Base-by-base conservation (phyloP, 2,329 filamentous ascomycete genomes). In the Dactylellina parvicollis region DNA sequence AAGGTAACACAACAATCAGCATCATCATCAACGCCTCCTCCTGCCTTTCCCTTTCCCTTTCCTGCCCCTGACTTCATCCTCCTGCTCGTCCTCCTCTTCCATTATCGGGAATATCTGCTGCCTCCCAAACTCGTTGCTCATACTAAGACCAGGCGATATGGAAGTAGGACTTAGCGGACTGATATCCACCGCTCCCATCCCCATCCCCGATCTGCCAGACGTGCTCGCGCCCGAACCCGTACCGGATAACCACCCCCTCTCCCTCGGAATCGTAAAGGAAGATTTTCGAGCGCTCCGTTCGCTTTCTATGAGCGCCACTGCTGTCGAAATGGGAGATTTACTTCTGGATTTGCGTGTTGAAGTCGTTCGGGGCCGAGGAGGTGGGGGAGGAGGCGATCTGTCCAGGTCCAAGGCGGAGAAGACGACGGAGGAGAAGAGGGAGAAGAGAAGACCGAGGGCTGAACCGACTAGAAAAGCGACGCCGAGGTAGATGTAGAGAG, bases 81-180 rank as follows among this genome's bases (percentile, higher is more conserved):
- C 69, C 14, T 60, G 60, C 26, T 73, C 69, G 32, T 73, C 69
- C 47, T 73, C 69, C 22, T 73, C 69, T 42, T 73, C 69, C 16
- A 73, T 16, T 46, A 73, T 73, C 38, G 69, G 69, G 34, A 73
- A 73, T 54, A 73, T 73, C 60, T 32, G 60, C 55, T 73, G 60
- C 22, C 69, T 54, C 16, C 46, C 64, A 22, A 65, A 34, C 16
- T 44, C 34, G 24, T 20, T 42, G 14, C 38, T 26, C 5, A 59
- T 5, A n/a, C 38, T 14, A 26, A 69, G 28, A 26, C 57, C 54
- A 22, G 64, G 44, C 24, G 64, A 69, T 28, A 69, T 28, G 2
- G 69, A 66, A 8, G 69, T 73, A 38, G 69, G 60, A 18, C 69
- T 66, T 18, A 69, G 28, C 42, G 64, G 49, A 44, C 34, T 55